Evolutionary conservation across 1,284 basidiomycete genomes (phyloP).

Genomic region (Rhizoctonia solani): DNA sequence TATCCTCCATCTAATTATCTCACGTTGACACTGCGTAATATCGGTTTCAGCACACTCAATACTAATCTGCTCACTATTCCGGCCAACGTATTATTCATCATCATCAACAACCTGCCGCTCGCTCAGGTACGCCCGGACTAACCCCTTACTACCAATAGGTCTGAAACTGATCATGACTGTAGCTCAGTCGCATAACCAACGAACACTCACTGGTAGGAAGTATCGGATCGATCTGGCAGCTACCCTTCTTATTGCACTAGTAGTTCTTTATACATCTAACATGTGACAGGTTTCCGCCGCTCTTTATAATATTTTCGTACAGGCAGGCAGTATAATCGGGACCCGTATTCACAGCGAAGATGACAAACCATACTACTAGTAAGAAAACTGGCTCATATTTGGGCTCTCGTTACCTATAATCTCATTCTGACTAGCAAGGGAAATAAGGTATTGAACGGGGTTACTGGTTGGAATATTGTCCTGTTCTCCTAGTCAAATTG

Average conservation of each 20-base stretch:
- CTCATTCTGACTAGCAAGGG: slow-evolving; percentile 9
- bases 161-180: neutral
- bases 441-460: slow-evolving; percentile 24
- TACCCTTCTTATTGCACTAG: slow-evolving; percentile 25
- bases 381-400: neutral
- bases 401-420: neutral
- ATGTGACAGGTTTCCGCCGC: slow-evolving; percentile 21
- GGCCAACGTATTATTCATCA: slow-evolving; percentile 36
- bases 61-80: slow-evolving; percentile 43
- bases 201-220: slow-evolving; percentile 20
- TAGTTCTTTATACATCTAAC: slow-evolving; percentile 1
- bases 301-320: slow-evolving; percentile 33
- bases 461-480: slow-evolving; percentile 23
- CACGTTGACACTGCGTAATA: slow-evolving; percentile 41
- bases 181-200: slow-evolving; percentile 18
- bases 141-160: neutral
- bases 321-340: slow-evolving; percentile 31
- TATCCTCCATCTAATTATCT: slow-evolving; percentile 43
- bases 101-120: slow-evolving; percentile 26
- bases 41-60: slow-evolving; percentile 44
- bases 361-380: slow-evolving; percentile 32
- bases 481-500: slow-evolving; percentile 30
- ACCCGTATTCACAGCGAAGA: slow-evolving; percentile 29
- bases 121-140: neutral
- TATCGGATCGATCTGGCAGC: slow-evolving; percentile 19